These are phyloP conservation scores for Arabidopsis hybrid DNA, from an alignment of 441 rosid species.

Conservation along the genomic window DNA sequence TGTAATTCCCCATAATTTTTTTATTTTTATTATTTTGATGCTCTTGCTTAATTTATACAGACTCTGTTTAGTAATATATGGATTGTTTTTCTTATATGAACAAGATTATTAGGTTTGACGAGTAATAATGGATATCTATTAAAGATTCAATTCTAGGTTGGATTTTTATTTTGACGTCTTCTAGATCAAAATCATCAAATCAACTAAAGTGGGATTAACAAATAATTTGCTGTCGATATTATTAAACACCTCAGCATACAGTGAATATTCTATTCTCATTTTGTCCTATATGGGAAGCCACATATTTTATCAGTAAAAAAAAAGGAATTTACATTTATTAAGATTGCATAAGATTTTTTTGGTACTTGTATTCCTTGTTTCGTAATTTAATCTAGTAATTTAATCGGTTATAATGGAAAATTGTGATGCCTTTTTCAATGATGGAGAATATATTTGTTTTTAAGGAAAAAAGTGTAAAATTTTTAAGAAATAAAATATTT, in stretches of 20 bases:
- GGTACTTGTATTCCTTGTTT: constrained; percentile 10
- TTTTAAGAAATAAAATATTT: constrained; percentile 6
- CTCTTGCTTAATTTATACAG: constrained; percentile 15
- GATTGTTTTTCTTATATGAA: constrained; percentile 14
- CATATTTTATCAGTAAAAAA: background rate
- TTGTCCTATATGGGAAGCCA: constrained; percentile 22
- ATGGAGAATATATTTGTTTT: constrained; percentile 36
- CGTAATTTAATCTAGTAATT: background rate
- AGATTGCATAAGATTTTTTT: constrained; percentile 26
- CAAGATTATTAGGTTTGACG: constrained; percentile 29
- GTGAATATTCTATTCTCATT: constrained; percentile 9
- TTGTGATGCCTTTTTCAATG: constrained; percentile 22
- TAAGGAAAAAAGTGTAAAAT: background rate
- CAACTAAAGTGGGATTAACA: background rate
- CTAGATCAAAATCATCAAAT: background rate
- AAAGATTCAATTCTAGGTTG: constrained; percentile 6
- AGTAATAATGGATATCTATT: background rate
- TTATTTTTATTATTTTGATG: constrained; percentile 18
- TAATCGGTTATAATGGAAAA: constrained; percentile 8
- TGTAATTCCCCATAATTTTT: constrained; percentile 6
- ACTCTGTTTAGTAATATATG: constrained; percentile 17
- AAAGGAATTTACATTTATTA: constrained; percentile 14
- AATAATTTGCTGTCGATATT: constrained; percentile 21
- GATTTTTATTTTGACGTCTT: constrained; percentile 5
- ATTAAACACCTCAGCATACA: constrained; percentile 14